Evolutionary conservation across 371 early-diverging fungal genomes (phyloP).

Genomic region (Mucor velutinosus): DNA sequence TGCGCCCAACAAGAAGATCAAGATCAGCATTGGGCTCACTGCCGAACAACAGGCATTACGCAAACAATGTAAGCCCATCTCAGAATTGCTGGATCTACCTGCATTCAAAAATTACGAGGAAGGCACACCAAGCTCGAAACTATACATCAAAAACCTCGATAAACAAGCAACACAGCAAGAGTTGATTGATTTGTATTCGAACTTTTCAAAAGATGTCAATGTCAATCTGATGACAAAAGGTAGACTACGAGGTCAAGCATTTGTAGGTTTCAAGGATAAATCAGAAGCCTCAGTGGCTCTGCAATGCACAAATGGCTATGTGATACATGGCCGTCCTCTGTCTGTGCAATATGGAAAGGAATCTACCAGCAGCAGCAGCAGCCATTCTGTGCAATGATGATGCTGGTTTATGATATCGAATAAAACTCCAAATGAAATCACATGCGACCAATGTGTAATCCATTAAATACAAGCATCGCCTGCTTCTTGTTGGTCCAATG

Average conservation of each 20-base stretch:
- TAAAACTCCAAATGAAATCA: neutral
- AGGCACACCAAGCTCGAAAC: constrained; percentile 28
- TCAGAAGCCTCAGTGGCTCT: constrained; percentile 31
- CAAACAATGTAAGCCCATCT: constrained; percentile 13
- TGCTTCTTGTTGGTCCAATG: no score
- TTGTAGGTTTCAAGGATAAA: constrained; percentile 29
- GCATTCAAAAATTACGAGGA: constrained; percentile 37
- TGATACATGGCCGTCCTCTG: constrained; percentile 39
- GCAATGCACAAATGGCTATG: constrained; percentile 33
- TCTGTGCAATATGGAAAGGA: constrained; percentile 27
- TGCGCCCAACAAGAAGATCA: neutral
- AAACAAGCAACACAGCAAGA: constrained; percentile 38
- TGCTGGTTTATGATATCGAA: neutral
- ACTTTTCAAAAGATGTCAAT: constrained; percentile 23
- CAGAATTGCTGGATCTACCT: constrained; percentile 24
- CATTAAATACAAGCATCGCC: no score
- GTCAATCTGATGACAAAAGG: constrained; percentile 41
- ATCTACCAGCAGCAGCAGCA: neutral
- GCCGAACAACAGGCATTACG: constrained; percentile 15
- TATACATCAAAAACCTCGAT: constrained; percentile 46
- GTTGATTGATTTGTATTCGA: constrained; percentile 27
- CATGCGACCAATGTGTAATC: neutral
- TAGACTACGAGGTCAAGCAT: constrained; percentile 44
- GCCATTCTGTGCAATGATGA: neutral
- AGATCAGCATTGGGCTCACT: constrained; percentile 7